Percentiles rank a stretch among this genome's conserved stretches.
Conservation (phyloP, 2,329 filamentous ascomycete species). For the Ascochyta lentis region DNA sequence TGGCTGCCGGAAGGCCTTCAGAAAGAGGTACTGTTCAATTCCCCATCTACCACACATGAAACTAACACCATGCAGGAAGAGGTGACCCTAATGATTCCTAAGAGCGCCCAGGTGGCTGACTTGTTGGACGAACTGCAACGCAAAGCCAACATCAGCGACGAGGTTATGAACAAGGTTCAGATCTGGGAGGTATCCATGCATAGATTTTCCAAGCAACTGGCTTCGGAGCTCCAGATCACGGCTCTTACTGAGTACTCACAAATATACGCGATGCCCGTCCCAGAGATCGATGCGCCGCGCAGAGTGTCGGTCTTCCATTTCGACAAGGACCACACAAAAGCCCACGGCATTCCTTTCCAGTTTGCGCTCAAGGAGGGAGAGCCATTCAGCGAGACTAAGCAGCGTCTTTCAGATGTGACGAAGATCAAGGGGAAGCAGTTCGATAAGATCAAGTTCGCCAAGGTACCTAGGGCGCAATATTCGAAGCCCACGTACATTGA, state of each 20-base stretch:
- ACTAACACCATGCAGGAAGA: conserved; percentile 64
- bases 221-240: conserved; percentile 73
- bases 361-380: conserved; percentile 88
- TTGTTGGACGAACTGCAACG: conserved; percentile 77
- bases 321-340: conserved; percentile 83
- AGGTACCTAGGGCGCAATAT: conserved; percentile 70
- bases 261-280: conserved; percentile 81
- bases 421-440: conserved; percentile 98
- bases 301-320: conserved; percentile 90
- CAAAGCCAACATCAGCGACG: conserved; percentile 80
- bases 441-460: conserved; percentile 96
- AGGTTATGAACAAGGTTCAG: conserved; percentile 74
- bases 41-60: not conserved
- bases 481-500: conserved; percentile 78
- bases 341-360: conserved; percentile 89
- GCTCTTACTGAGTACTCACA: conserved; percentile 85
- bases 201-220: conserved; percentile 83
- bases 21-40: conserved; percentile 72
- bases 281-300: conserved; percentile 69
- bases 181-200: conserved; percentile 83
- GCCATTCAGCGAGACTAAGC: conserved; percentile 87
- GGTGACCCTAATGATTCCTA: conserved; percentile 84
- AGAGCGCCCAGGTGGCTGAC: conserved; percentile 81
- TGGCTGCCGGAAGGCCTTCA: conserved; percentile 89
- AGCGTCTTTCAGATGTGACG: conserved; percentile 89